phyloP scores from a whole-genome alignment of 805 yeast genomes.

The Barnettozyma pratensis region DNA sequence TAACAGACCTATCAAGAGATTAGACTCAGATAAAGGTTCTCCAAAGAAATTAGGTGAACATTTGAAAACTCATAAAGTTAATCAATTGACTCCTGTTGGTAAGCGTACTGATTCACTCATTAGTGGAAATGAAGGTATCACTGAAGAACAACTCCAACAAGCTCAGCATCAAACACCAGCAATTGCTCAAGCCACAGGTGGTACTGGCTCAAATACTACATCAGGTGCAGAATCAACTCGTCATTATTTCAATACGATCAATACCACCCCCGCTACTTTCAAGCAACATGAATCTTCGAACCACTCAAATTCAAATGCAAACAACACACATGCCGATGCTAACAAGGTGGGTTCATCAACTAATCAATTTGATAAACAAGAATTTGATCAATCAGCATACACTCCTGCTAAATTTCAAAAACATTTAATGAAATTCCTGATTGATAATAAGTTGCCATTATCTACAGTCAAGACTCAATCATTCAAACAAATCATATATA shows the following conservation, averaged over 20 bases:
- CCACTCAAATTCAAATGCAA: background rate
- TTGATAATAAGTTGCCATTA: constrained; percentile 48
- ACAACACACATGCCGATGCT: background rate
- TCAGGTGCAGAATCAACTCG: constrained; percentile 24
- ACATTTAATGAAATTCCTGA: constrained; percentile 43
- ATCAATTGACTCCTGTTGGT: constrained; percentile 20
- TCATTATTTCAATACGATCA: constrained; percentile 28
- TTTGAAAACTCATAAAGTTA: constrained; percentile 47
- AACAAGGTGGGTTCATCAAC: background rate
- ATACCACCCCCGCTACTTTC: constrained; percentile 11
- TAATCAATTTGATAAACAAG: constrained; percentile 7
- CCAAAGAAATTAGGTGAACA: constrained; percentile 58
- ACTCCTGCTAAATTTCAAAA: constrained; percentile 43
- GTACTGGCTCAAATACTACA: background rate
- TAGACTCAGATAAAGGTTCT: constrained; percentile 50
- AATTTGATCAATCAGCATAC: constrained; percentile 39
- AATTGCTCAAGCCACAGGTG: background rate
- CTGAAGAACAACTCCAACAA: background rate
- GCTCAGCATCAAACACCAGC: background rate
- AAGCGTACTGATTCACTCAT: constrained; percentile 1
- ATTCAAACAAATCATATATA: constrained; percentile 46
- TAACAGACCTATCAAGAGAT: constrained; percentile 42
- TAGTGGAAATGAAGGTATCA: background rate
- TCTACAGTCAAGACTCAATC: constrained; percentile 43
- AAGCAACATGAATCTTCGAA: constrained; percentile 10